Base-by-base conservation (phyloP, 2,329 filamentous ascomycete genomes). In the Stagonosporopsis vannaccii region DNA sequence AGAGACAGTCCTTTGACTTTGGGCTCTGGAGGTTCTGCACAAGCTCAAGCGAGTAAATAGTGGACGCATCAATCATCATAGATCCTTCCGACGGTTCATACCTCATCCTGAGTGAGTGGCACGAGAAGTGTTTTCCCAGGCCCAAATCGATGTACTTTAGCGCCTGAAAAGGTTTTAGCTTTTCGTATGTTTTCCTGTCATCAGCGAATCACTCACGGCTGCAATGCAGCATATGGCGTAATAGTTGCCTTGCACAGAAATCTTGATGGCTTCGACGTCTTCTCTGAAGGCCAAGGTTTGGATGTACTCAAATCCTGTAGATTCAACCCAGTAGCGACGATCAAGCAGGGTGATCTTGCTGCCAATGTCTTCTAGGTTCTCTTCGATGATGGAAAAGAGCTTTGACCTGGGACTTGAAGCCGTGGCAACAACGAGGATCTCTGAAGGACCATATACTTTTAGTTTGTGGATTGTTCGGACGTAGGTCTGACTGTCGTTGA, bases 21-120 rank as follows among this genome's bases (percentile, higher is more conserved):
- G 87, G 70, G 63, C 89, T 87, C 12, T 90, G 87, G 0, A 93
- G 71, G 63, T 97, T 99, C 67, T 97, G 92, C 23, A 98, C 90
- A 6, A 99, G 82, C 73, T 99, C 95, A 3, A 99, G 81, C 0
- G 92, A 92, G 33, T 88, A 84, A 25, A 97, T 91, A 0, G 93
- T 96, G 0, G 91, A 89, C 2, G 95, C 83, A 68, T 97, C 94
- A 65, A 98, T 96, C 85, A 96, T 91, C 93, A 98, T 97, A 0
- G 92, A 91, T 22, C 94, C 90, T 70, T 96, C 91, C 0, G 92
- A 92, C 1, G 92, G 90, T 67, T 94, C 89, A 65, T 96, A 97
- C 60, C 87, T 89, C 69, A 98, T 89, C 3, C 92, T 87, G 28
- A 98, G 83, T 19, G 93, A 93, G 71, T 95, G 89, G n/a, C 84